Conservation (phyloP, 164 flowering plant genomes). For the Macadamia integrifolia region DNA sequence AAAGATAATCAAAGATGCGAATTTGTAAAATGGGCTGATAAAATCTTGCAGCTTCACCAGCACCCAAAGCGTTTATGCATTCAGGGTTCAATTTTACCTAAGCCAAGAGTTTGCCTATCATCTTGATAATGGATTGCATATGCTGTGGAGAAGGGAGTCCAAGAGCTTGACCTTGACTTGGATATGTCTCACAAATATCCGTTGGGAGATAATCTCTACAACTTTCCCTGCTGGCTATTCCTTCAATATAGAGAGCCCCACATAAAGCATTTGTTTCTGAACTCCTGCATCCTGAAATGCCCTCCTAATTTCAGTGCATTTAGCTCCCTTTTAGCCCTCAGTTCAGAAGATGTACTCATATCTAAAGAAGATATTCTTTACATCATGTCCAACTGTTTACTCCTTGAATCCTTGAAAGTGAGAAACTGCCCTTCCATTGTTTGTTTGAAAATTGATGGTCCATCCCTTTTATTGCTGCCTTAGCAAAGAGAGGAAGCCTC, state of each 20-base stretch:
- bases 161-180: background rate
- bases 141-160: background rate
- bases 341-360: background rate
- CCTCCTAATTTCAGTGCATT: background rate
- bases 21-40: background rate
- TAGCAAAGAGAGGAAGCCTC: background rate
- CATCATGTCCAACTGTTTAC: background rate
- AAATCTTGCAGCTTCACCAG: background rate
- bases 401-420: background rate
- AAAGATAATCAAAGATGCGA: background rate
- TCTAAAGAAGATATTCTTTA: background rate
- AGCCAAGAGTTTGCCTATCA: background rate
- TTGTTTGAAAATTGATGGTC: background rate
- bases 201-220: background rate
- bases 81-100: background rate
- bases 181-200: background rate
- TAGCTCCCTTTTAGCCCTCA: background rate
- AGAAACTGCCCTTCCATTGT: background rate
- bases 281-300: background rate
- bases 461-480: background rate
- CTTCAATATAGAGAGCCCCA: background rate
- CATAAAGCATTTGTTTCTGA: background rate
- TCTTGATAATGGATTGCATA: background rate
- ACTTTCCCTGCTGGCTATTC: background rate
- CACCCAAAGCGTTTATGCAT: background rate